A percentile compares a stretch with the other conserved stretches of the same genome.
These are phyloP conservation scores for Lobosporangium transversale DNA, from an alignment of 192 early-diverging fungal species.

Conservation along the genomic window DNA sequence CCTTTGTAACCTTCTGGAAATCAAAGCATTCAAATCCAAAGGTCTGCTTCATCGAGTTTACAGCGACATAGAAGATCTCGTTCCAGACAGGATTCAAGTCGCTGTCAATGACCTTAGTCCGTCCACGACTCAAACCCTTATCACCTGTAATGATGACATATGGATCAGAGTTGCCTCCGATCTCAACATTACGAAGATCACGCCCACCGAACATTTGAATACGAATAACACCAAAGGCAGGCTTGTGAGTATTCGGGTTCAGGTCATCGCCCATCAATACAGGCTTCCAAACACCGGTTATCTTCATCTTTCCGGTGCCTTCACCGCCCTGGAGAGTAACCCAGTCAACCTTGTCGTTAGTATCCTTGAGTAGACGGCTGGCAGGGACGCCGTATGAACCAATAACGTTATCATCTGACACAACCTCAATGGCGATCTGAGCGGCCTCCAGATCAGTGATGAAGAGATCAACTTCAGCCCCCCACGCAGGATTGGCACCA, in stretches of 20 bases:
- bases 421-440: slow-evolving; percentile 68
- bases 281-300: slow-evolving; percentile 74
- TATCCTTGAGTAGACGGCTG: slow-evolving; percentile 34
- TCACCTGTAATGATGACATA: slow-evolving; percentile 75
- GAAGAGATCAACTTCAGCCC: slow-evolving; percentile 74
- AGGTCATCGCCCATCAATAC: slow-evolving; percentile 77
- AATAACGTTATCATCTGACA: slow-evolving; percentile 57
- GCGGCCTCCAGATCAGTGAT: slow-evolving; percentile 73
- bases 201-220: slow-evolving; percentile 79
- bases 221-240: slow-evolving; percentile 84
- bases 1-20: slow-evolving; percentile 86
- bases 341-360: slow-evolving; percentile 57
- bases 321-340: slow-evolving; percentile 48
- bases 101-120: slow-evolving; percentile 84
- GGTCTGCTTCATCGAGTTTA: slow-evolving; percentile 77
- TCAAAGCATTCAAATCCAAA: slow-evolving; percentile 87
- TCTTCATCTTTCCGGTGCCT: slow-evolving; percentile 53
- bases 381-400: slow-evolving; percentile 32
- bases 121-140: slow-evolving; percentile 67
- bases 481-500: slow-evolving; percentile 86
- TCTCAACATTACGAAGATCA: slow-evolving; percentile 87
- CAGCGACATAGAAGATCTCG: slow-evolving; percentile 87
- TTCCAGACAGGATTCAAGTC: slow-evolving; percentile 93
- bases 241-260: slow-evolving; percentile 55
- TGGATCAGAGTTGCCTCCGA: slow-evolving; percentile 89